These are phyloP conservation scores for Euphorbia tirucalli DNA, from an alignment of 345 rosid genomes.

Conservation along the genomic window DNA sequence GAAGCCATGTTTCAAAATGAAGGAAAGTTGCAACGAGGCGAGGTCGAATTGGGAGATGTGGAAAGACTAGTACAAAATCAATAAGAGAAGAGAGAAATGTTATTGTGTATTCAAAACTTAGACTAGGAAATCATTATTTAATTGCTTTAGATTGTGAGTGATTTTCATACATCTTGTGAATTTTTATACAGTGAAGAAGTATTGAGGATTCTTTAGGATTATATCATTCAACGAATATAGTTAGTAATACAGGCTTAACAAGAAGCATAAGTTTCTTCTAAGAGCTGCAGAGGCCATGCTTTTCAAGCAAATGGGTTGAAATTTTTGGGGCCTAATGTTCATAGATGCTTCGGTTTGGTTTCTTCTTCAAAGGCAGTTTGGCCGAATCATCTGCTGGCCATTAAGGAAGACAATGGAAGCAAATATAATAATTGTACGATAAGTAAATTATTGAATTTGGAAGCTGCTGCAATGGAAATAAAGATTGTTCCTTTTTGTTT, in stretches of 20 bases:
- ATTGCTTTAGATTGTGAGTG: not conserved
- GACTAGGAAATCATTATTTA: not conserved
- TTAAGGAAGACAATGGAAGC: too few relatives aligned
- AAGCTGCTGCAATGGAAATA: too few relatives aligned
- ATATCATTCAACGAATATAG: not conserved
- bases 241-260: not conserved
- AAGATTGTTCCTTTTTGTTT: too few relatives aligned
- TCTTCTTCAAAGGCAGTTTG: too few relatives aligned
- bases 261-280: not conserved
- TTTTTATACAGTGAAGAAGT: constrained; percentile 6
- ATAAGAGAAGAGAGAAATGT: too few relatives aligned
- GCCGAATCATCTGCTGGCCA: too few relatives aligned
- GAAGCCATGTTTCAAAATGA: constrained; percentile 22
- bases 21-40: constrained; percentile 16
- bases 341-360: too few relatives aligned
- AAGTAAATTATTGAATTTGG: too few relatives aligned
- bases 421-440: too few relatives aligned
- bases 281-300: too few relatives aligned
- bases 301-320: too few relatives aligned
- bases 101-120: not conserved
- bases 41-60: constrained; percentile 20
- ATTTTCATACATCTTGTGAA: not conserved
- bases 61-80: constrained; percentile 18
- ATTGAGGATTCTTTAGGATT: not conserved
- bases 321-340: too few relatives aligned